These are phyloP conservation scores for Fusarium equiseti DNA, from an alignment of 2,329 filamentous ascomycete species.

Conservation along the genomic window DNA sequence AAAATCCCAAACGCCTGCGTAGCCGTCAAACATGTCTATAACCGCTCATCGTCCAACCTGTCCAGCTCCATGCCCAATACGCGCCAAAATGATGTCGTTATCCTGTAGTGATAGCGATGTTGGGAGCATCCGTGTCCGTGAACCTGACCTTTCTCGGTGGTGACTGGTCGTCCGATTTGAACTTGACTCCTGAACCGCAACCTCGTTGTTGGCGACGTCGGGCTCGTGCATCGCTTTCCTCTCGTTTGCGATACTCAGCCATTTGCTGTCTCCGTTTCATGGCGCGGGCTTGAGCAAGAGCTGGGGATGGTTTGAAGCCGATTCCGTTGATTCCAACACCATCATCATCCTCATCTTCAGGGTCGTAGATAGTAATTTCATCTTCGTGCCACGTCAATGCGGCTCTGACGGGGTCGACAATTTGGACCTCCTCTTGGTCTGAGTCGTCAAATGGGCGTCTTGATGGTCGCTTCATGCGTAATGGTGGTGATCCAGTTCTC, in stretches of 20 bases:
- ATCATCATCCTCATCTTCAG: constrained; percentile 74
- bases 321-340: constrained; percentile 76
- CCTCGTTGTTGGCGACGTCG: constrained; percentile 65
- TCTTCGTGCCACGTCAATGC: constrained; percentile 76
- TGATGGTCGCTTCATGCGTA: constrained; percentile 46
- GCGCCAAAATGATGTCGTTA: constrained; percentile 35
- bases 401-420: constrained; percentile 67
- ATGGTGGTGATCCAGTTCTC: constrained; percentile 56
- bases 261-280: constrained; percentile 71
- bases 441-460: constrained; percentile 40
- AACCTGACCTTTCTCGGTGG: constrained; percentile 55
- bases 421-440: constrained; percentile 51
- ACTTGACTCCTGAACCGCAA: constrained; percentile 46
- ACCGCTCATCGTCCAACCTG: not conserved
- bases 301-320: constrained; percentile 73
- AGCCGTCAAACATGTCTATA: constrained; percentile 14
- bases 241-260: constrained; percentile 70
- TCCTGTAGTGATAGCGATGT: constrained; percentile 49
- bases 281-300: constrained; percentile 68
- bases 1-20: constrained; percentile 33
- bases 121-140: constrained; percentile 54
- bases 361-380: constrained; percentile 75
- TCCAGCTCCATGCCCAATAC: not conserved
- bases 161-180: constrained; percentile 42
- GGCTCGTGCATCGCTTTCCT: constrained; percentile 70